Conservation (phyloP, 2,329 filamentous ascomycete species). For the Claviceps monticola region DNA sequence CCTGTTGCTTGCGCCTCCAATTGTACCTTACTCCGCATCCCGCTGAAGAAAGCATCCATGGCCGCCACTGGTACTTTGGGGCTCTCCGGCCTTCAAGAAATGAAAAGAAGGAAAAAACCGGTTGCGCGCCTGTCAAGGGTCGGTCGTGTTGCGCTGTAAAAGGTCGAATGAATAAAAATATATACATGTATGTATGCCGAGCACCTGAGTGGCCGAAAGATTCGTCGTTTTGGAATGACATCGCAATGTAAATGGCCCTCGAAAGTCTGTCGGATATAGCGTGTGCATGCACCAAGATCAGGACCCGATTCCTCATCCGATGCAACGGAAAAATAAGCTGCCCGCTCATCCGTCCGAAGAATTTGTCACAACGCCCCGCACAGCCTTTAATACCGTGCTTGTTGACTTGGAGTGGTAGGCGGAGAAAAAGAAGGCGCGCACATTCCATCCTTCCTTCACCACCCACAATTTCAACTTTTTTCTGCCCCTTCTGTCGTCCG, state of each 20-base stretch:
- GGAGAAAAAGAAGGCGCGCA: not conserved
- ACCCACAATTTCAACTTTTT: not conserved
- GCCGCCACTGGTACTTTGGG: not conserved
- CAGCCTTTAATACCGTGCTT: slow-evolving; percentile 4
- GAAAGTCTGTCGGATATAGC: slow-evolving; percentile 5
- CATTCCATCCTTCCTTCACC: not conserved
- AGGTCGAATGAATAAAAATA: not conserved
- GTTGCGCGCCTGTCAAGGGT: slow-evolving; percentile 1
- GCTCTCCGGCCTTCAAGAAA: not conserved
- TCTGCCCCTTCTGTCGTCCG: slow-evolving; percentile 1
- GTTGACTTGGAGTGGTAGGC: not conserved
- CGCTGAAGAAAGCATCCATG: not conserved
- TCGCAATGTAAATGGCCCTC: slow-evolving; percentile 2
- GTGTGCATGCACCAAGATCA: slow-evolving; percentile 16
- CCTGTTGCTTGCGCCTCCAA: not conserved
- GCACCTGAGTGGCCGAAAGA: slow-evolving; percentile 1
- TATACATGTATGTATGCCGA: slow-evolving; percentile 2
- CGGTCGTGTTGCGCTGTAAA: slow-evolving; percentile 2
- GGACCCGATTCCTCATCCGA: slow-evolving; percentile 25
- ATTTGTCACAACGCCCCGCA: slow-evolving; percentile 1
- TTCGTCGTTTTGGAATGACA: slow-evolving; percentile 3
- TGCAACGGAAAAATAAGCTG: slow-evolving; percentile 19
- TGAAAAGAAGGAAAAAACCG: not conserved
- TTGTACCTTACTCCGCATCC: not conserved
- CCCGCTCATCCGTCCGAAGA: slow-evolving; percentile 8